Evolutionary conservation across 1,284 basidiomycete species (phyloP), one percentile per base, ranked within the genome.

Genomic region (Melampsora americana): DNA sequence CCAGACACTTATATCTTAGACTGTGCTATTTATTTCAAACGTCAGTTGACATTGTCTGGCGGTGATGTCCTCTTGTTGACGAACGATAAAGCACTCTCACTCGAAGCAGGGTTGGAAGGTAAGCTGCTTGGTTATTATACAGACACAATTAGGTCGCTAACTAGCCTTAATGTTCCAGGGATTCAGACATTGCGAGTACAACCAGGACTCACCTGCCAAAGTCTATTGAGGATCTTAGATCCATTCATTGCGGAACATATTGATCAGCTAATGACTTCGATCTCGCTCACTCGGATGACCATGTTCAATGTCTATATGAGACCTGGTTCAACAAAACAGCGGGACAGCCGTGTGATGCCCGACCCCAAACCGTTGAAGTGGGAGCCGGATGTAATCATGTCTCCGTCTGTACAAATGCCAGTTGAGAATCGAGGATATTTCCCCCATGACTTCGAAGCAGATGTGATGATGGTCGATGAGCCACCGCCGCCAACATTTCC

Each of bases 1-100:
- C 67, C 67, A 69, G 67, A 69, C 59, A 48, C 59, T 48, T 56
- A 69, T 18, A 69, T 69, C 28, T 39, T 69, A 59, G 67, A 69
- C 59, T 69, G 67, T n/a, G 67, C 67, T 35, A 39, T 56, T 20
- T 69, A 69, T 69, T 69, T 69, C 50, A 69, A 69, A 59, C 50
- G 42, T 7, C 50, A 35, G 50, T 39, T 69, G 30, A 23, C 35
- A 14, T 14, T 30, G 5, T 56, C 35, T 39, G 67, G 67, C 9
- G 67, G 67, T 69, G 67, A 56, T 26, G 67, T 69, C 50, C 53
- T 53, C 5, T 56, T 69, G 18, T 59, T 69, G 35, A 69, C 67
- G 6, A 69, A 69, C 26, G 67, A 69, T 16, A 69, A 69, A 35
- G 67, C 67, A 18, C 53, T 69, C 26, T 69, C 67, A n/a, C 44